phyloP scores from a whole-genome alignment of 345 rosid genomes.

The Eucalyptus caleyi region DNA sequence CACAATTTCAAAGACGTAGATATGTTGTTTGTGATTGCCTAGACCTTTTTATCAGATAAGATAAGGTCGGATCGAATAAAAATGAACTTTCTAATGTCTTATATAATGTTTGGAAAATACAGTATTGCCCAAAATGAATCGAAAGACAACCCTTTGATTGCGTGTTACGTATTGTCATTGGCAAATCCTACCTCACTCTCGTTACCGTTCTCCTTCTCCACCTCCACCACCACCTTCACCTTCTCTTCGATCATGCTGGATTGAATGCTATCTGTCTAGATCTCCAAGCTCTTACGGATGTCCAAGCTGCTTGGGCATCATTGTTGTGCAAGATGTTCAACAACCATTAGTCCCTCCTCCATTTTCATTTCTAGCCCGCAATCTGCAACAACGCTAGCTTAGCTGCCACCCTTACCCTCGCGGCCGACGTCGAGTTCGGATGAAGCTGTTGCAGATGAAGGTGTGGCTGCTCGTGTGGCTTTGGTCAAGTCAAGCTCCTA shows the following conservation, averaged over 20 bases:
- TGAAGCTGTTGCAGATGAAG: background rate
- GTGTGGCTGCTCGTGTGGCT: background rate
- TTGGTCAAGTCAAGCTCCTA: background rate
- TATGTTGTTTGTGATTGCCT: too few relatives aligned
- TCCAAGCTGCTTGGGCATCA: background rate
- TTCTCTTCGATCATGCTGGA: background rate
- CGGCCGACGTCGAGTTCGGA: background rate
- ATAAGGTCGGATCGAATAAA: too few relatives aligned
- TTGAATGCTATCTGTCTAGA: fast-evolving
- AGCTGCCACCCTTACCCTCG: background rate
- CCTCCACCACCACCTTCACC: background rate
- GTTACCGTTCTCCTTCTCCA: background rate
- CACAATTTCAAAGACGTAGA: background rate
- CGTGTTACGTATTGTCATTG: too few relatives aligned
- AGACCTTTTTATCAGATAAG: too few relatives aligned
- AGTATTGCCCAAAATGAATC: too few relatives aligned
- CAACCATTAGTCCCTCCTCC: background rate
- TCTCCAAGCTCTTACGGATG: background rate
- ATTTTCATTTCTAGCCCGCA: background rate
- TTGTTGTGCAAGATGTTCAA: too few relatives aligned
- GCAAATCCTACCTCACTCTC: too few relatives aligned
- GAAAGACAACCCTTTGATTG: too few relatives aligned
- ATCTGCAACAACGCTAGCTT: background rate
- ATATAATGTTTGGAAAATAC: too few relatives aligned
- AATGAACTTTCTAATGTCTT: too few relatives aligned